Evolutionary conservation across 306 rosid genomes (phyloP), one percentile per base, ranked within the genome.

Genomic region (Sesbania bispinosa): DNA sequence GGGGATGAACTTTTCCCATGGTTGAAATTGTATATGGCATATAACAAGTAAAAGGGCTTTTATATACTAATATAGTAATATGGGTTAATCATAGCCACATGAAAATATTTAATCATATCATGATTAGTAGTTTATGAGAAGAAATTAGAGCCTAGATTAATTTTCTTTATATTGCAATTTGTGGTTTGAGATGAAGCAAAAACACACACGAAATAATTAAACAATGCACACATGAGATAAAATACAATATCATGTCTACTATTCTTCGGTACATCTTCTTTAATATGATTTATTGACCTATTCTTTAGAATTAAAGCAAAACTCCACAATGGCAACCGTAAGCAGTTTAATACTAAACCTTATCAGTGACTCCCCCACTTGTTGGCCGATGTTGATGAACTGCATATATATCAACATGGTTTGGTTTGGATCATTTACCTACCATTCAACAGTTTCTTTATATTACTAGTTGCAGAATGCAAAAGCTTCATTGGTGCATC

Each of bases 1-100:
- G 83, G 20, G 96, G 96, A 45, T 88, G 85, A 68, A 84, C 79
- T 73, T 69, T 86, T 57, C 72, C 82, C 85, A 84, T 78, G 43
- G 57, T 51, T 74, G 58, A 69, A 54, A 16, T 58, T 53, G 58
- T 18, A 10, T 41, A 14, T 35, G 20, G 0, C 45, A 46, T 42
- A 19, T 43, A 30, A 46, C 62, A 74, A 30, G 54, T 45, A 13
- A 14, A 19, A 51, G 63, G 39, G 27, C 43, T 78, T 58, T 59
- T 84, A 80, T 62, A 83, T 62, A 43, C n/a, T n/a, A n/a, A n/a
- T n/a, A 46, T 46, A 52, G n/a, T 45, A 15, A 41, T 21, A 24
- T 29, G 62, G 21, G n/a, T 24, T 47, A 38, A 20, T 26, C 13
- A 38, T 32, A 75, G 74, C 74, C 66, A 62, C 81, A 63, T 36